Percentiles rank a stretch among this genome's conserved stretches.
Evolutionary conservation across 2,329 filamentous ascomycete species (phyloP).

Genomic region (Penicillium aurantiogriseum): DNA sequence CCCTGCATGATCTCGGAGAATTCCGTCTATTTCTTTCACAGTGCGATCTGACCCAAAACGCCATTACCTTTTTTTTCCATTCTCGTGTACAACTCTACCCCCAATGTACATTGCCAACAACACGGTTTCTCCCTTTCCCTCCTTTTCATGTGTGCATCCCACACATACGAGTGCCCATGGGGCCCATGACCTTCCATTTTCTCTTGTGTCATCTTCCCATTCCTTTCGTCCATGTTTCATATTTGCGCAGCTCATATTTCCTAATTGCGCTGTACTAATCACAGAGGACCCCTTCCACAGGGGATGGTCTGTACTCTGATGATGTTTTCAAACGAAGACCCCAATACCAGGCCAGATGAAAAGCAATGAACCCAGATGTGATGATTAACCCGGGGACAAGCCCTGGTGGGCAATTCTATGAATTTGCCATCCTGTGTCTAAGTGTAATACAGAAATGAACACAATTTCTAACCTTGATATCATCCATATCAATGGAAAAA

Average conservation of each 20-base stretch:
- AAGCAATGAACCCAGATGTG: conserved; percentile 34
- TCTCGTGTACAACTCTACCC: conserved; percentile 17
- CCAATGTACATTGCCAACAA: conserved; percentile 19
- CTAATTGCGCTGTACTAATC: conserved; percentile 27
- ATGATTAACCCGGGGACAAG: conserved; percentile 26
- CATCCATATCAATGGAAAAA: background rate
- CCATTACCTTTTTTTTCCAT: conserved; percentile 14
- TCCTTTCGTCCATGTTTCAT: conserved; percentile 21
- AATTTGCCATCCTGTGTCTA: conserved; percentile 5
- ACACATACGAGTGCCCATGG: conserved; percentile 14
- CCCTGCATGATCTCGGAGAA: conserved; percentile 3
- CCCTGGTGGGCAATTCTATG: conserved; percentile 5
- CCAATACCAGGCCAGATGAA: conserved; percentile 21
- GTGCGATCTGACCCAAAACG: conserved; percentile 15
- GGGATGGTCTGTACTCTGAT: conserved; percentile 16
- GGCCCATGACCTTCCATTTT: conserved; percentile 13
- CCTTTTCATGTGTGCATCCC: conserved; percentile 10
- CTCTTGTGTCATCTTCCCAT: conserved; percentile 10
- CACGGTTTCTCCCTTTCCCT: conserved; percentile 8
- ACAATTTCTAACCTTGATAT: background rate
- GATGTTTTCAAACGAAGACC: conserved; percentile 18
- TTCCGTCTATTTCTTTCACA: conserved; percentile 1
- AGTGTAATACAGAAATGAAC: conserved; percentile 4
- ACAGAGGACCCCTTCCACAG: conserved; percentile 7
- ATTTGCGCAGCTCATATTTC: conserved; percentile 24